Evolutionary conservation across 257 asterid species (phyloP).

Genomic region (Fraxinus americana): DNA sequence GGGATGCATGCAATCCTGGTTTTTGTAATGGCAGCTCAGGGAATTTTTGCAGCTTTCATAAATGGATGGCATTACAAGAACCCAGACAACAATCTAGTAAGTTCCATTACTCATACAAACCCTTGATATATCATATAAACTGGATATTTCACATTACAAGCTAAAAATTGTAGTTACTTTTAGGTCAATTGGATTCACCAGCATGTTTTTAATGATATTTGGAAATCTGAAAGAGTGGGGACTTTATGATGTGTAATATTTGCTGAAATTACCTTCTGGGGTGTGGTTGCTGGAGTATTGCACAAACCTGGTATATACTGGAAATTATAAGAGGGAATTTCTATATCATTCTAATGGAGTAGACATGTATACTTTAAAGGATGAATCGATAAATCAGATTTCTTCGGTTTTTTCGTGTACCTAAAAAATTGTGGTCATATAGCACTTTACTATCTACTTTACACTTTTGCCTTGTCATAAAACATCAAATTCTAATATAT

Average conservation of each 20-base stretch:
- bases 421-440: background rate
- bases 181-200: constrained; percentile 86
- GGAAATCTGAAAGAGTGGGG: constrained; percentile 81
- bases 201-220: constrained; percentile 68
- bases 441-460: background rate
- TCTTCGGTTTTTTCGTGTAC: background rate
- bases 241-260: constrained; percentile 71
- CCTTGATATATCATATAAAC: background rate
- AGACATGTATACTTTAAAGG: background rate
- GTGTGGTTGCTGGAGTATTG: constrained; percentile 65
- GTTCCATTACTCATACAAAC: constrained; percentile 12
- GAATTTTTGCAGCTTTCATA: constrained; percentile 70
- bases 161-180: background rate
- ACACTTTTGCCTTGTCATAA: background rate
- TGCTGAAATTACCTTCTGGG: constrained; percentile 89
- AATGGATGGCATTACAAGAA: constrained; percentile 78
- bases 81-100: constrained; percentile 64
- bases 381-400: background rate
- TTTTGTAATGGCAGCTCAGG: constrained; percentile 88
- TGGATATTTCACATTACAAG: background rate
- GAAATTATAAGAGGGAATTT: constrained; percentile 50
- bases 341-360: background rate
- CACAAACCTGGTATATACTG: constrained; percentile 72
- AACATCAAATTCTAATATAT: background rate
- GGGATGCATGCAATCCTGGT: constrained; percentile 96